phyloP scores from a whole-genome alignment of 176 grass and related monocot genomes.

The Lolium perenne region DNA sequence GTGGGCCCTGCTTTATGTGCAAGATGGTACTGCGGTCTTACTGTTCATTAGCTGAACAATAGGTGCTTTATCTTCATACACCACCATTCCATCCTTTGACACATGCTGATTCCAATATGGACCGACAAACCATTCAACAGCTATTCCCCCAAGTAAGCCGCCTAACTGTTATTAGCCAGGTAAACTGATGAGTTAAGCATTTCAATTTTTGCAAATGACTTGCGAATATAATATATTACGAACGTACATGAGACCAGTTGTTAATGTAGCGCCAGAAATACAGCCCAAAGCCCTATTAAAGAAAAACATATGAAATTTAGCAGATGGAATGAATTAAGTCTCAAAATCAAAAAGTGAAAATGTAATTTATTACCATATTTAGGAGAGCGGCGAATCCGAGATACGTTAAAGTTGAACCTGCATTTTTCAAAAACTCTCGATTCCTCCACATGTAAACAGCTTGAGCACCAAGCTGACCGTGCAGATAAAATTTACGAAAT shows the following conservation, averaged over 20 bases:
- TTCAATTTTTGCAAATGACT: not conserved
- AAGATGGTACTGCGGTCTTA: no score
- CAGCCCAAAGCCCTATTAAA: slow-evolving; percentile 63
- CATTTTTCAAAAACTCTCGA: slow-evolving; percentile 41
- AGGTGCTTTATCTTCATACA: no score
- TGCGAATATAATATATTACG: not conserved
- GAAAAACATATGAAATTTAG: slow-evolving; percentile 7
- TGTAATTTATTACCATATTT: slow-evolving; percentile 62
- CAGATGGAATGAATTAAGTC: not conserved
- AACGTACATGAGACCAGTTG: slow-evolving; percentile 79
- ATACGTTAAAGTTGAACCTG: slow-evolving; percentile 56
- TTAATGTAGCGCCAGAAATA: slow-evolving; percentile 50
- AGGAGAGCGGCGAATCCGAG: slow-evolving; percentile 58
- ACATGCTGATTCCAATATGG: not conserved
- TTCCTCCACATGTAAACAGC: slow-evolving; percentile 80
- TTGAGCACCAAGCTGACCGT: slow-evolving; percentile 64
- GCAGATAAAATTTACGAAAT: not conserved
- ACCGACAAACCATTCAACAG: slow-evolving; percentile 66
- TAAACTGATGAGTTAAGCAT: slow-evolving; percentile 8
- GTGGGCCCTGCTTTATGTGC: no score
- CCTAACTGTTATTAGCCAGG: slow-evolving; percentile 63
- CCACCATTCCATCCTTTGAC: no score
- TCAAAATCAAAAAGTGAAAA: not conserved
- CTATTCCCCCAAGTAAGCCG: slow-evolving; percentile 85
- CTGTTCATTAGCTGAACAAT: no score